Base-by-base conservation (phyloP, 768 basidiomycete genomes). In the Phallus indusiatus region DNA sequence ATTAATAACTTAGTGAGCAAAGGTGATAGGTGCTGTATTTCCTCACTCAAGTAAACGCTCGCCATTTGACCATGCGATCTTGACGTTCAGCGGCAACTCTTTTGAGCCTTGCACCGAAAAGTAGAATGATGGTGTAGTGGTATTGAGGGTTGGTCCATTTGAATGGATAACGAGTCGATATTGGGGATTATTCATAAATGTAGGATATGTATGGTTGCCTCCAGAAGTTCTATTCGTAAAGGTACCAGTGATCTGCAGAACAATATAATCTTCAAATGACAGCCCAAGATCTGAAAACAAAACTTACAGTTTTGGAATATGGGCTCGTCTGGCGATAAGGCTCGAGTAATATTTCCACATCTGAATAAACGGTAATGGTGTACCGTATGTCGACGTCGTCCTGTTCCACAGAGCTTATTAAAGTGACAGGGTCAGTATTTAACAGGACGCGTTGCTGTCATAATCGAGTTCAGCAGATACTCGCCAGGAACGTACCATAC, bases 131-230 rank as follows among this genome's bases (percentile, higher is more conserved):
- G 57, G 10, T 35, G 49, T 20, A 16, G 18, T 21, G 20, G 49
- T 61, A 21, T 47, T 22, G 18, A n/a, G 3, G 48, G 28, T 54
- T 21, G 18, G 62, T 11, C 57, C 11, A 21, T 64, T 65, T 4
- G 80, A 73, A 55, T 77, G 73, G 18, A 95, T 71, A 7, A 72
- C 77, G 14, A 97, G 74, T 57, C 79, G 78, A 70, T 90, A 97
- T 67, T 96, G 92, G 0, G 94, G 94, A 67, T 97, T 98, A 53
- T 81, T 70, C 84, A 95, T 88, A 70, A 88, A 96, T 0, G 87
- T 85, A 0, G 90, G 82, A 63, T 83, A 76, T 5, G 82, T 81
- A 58, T 84, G 81, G 66, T 94, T 94, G 1, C 95, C 95, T 0
- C 95, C 95, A 0, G 90, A 81, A 28, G 82, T 90, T 63, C 83